phyloP scores from a whole-genome alignment of 2,329 filamentous ascomycete genomes.

The Calonectria pseudoturangicola region DNA sequence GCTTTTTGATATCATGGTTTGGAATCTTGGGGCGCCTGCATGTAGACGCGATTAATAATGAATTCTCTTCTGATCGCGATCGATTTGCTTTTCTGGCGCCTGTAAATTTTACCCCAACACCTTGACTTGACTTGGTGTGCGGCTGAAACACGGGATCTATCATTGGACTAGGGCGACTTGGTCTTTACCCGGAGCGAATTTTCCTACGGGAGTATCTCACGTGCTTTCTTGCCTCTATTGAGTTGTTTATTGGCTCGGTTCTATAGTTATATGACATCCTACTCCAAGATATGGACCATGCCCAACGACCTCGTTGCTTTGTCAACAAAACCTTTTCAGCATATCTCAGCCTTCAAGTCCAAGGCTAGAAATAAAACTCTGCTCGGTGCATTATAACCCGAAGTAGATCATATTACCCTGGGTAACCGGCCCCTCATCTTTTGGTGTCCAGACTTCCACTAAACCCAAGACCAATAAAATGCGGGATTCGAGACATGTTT shows the following conservation, averaged over 20 bases:
- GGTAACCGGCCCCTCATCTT: neutral
- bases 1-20: no score
- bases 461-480: neutral
- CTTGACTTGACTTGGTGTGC: neutral
- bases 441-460: neutral
- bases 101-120: neutral
- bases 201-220: neutral
- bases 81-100: neutral
- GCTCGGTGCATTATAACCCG: neutral
- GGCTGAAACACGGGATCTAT: conserved; percentile 7
- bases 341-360: no score
- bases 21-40: neutral
- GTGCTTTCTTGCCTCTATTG: neutral
- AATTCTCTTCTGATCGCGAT: neutral
- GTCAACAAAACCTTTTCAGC: neutral
- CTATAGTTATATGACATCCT: neutral
- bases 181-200: neutral
- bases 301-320: neutral
- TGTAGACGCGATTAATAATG: no score
- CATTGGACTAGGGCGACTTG: neutral
- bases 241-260: neutral
- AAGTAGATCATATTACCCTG: neutral
- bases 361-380: neutral
- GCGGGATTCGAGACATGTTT: neutral
- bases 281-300: neutral